A percentile compares a stretch with the other conserved stretches of the same genome.
phyloP scores from a whole-genome alignment of 2,329 filamentous ascomycete species.

The Lithohypha guttulata region DNA sequence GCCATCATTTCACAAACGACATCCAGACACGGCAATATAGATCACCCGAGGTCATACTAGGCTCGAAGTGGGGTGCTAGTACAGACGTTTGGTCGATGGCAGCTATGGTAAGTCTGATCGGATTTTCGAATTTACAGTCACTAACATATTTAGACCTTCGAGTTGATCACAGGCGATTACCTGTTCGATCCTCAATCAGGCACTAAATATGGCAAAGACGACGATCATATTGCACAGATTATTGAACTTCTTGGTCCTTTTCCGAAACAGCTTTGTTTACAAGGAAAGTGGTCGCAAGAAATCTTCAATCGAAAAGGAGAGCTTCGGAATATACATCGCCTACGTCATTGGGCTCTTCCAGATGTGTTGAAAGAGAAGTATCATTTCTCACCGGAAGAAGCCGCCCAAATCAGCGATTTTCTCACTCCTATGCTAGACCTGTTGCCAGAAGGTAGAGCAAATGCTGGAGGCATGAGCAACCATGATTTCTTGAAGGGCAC shows the following conservation, averaged over 20 bases:
- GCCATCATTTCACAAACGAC: conserved; percentile 98
- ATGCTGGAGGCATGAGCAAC: conserved; percentile 88
- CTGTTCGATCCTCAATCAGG: conserved; percentile 97
- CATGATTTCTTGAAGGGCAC: conserved; percentile 76
- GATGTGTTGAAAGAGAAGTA: conserved; percentile 95
- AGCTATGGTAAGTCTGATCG: conserved; percentile 63
- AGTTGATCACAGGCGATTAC: conserved; percentile 95
- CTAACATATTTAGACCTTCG: conserved; percentile 60
- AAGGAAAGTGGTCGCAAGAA: conserved; percentile 94
- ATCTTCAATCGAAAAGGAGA: conserved; percentile 98
- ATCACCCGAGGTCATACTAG: conserved; percentile 92
- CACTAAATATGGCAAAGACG: conserved; percentile 98
- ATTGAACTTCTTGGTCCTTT: conserved; percentile 93
- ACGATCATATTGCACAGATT: conserved; percentile 98
- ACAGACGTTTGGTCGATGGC: conserved; percentile 99
- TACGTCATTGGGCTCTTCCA: conserved; percentile 89
- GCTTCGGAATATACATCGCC: conserved; percentile 88
- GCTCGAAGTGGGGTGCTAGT: conserved; percentile 97
- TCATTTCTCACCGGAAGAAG: conserved; percentile 78
- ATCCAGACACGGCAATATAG: conserved; percentile 97
- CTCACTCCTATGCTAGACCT: conserved; percentile 84
- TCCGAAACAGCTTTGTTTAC: conserved; percentile 80
- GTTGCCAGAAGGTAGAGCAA: conserved; percentile 76
- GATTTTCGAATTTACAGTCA: conserved; percentile 7
- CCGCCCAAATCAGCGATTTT: conserved; percentile 68